Evolutionary conservation across 805 yeast genomes (phyloP), one percentile per base, ranked within the genome.

Genomic region (Pichia heedii): DNA sequence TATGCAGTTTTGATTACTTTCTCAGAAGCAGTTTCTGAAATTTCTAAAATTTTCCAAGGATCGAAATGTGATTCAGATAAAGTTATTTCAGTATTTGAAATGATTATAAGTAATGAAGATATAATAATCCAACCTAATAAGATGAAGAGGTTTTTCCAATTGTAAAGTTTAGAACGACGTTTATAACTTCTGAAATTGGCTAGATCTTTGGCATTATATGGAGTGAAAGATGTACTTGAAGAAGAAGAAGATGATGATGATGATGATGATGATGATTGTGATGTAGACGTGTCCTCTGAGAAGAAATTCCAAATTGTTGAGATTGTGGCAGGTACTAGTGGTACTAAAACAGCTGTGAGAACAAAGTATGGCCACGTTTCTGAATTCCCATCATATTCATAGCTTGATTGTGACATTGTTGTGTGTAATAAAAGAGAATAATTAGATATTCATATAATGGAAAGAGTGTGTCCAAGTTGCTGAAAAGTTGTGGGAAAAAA

Each of bases 281-380:
- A 18, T 20, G 42, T 35, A 36, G 20, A 39, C 11, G 27, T 24
- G 27, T 24, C 27, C 3, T 29, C 15, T 29, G 6, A 10, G 3
- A 12, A 29, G 12, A 29, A 29, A 13, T n/a, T 13, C 6, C 16
- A 12, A 33, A 58, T 42, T 18, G 57, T 47, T 8, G 60, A 54
- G 22, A 67, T 42, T 7, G 67, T 60, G 4, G 54, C 43, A 7
- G 96, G 96, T 33, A 86, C 60, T 46, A 85, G 69, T 18, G 79
- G 74, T 47, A 84, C 75, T 22, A 84, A 67, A 41, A 83, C 63
- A 40, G 85, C 65, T 3, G 96, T 88, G 56, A 84, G 61, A 41
- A 83, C 75, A 57, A 89, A 89, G 60, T 81, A 87, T 34, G 97
- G 97, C 96, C 96, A 88, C 2, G 93, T 86, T 54, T 85, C 93